These are phyloP conservation scores for Zalerion maritima DNA, from an alignment of 495 filamentous ascomycete species.

Conservation along the genomic window DNA sequence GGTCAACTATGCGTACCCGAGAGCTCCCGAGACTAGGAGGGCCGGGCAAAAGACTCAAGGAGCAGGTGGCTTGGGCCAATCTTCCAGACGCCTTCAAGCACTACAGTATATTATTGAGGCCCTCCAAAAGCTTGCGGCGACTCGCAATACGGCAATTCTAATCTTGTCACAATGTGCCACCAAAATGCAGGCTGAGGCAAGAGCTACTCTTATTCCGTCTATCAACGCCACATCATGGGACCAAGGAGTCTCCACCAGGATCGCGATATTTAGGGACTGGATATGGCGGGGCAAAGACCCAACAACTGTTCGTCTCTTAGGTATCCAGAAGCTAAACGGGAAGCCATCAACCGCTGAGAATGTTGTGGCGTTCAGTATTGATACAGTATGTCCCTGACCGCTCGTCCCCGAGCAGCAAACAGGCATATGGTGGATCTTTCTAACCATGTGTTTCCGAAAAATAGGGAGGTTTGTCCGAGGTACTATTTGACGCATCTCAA, in stretches of 20 bases:
- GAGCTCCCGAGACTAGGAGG: slow-evolving; percentile 12
- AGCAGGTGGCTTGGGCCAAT: slow-evolving; percentile 8
- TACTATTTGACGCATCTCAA: slow-evolving; percentile 13
- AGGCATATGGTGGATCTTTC: slow-evolving; percentile 7
- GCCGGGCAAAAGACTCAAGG: slow-evolving; percentile 7
- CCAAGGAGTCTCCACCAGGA: slow-evolving; percentile 43
- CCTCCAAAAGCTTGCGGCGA: slow-evolving; percentile 54
- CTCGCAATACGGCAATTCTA: slow-evolving; percentile 50
- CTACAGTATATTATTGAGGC: slow-evolving; percentile 30
- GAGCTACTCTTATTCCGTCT: slow-evolving; percentile 55
- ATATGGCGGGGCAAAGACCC: slow-evolving; percentile 12
- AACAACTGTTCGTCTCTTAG: slow-evolving; percentile 21
- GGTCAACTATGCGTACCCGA: slow-evolving; percentile 59
- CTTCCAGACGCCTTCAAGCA: slow-evolving; percentile 23
- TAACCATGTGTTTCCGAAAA: slow-evolving; percentile 3
- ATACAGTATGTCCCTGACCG: slow-evolving; percentile 15
- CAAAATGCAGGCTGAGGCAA: slow-evolving; percentile 41
- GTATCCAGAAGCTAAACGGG: slow-evolving; percentile 30
- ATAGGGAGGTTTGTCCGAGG: slow-evolving; percentile 14
- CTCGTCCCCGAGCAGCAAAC: not conserved
- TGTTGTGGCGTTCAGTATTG: slow-evolving; percentile 26
- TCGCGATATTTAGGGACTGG: slow-evolving; percentile 62
- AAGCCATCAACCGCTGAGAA: slow-evolving; percentile 14
- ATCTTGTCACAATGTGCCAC: slow-evolving; percentile 59
- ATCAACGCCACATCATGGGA: slow-evolving; percentile 60